Evolutionary conservation across 176 grass and related monocot species (phyloP), one percentile per base, ranked within the genome.

Genomic region (Rhynchospora tenuis): DNA sequence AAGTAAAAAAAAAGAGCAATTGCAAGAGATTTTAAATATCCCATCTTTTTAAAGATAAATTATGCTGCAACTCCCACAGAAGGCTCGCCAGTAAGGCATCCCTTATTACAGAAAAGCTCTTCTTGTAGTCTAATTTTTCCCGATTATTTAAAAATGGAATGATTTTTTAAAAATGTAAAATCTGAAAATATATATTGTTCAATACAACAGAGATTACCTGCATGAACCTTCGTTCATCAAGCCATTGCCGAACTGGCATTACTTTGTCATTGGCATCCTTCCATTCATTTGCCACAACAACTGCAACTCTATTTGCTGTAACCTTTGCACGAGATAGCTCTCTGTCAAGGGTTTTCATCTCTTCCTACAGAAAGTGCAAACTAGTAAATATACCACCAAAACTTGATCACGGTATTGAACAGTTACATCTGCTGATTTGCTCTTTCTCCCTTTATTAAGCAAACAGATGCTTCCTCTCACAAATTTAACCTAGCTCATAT

Each of bases 201-300:
- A 24, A 31, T 1, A 55, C 33, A 71, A 54, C 14, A 77, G 15
- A 81, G 82, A 84, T 82, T 91, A 98, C 96, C 83, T 95, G 96
- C 64, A 99, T 67, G 76, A 95, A 83, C 78, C 93, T 93, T 69
- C 93, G 86, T 81, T 99, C 96, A 11, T 99, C 96, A 11, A 99
- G 86, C 96, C 96, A 99, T 86, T 95, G 96, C 82, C 92, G 94
- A 50, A 99, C 96, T 79, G 93, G 96, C 96, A 99, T 99, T 76
- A 99, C 93, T 93, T 99, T 99, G 87, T 95, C 96, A 85, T 91
- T 95, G 29, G 89, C 91, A 58, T 99, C 96, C 87, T 99, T 99
- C 96, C 96, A 99, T 69, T 99, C 96, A 90, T 99, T 99, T 88
- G 96, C 96, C 47, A 99, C 96, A 54, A 99, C 96, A 56, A 99